Conservation (phyloP, 768 basidiomycete genomes). For the Agaricus bisporus region DNA sequence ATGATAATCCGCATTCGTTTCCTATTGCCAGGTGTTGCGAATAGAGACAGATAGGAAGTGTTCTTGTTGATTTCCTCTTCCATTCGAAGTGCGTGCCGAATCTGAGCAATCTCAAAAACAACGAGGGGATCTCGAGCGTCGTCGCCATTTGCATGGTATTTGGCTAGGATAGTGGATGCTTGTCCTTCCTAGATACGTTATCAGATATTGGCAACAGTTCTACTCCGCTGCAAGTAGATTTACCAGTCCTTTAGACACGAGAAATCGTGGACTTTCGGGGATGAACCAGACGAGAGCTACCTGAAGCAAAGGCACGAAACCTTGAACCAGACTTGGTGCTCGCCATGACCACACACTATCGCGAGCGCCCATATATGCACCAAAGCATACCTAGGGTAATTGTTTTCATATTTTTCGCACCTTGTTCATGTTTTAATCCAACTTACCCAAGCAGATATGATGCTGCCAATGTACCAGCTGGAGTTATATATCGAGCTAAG, state of each 20-base stretch:
- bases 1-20: constrained; percentile 64
- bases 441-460: constrained; percentile 45
- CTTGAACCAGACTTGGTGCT: constrained; percentile 59
- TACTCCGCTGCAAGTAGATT: constrained; percentile 11
- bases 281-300: constrained; percentile 53
- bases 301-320: constrained; percentile 50
- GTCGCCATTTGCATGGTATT: constrained; percentile 62
- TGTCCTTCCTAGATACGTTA: constrained; percentile 37
- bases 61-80: constrained; percentile 49
- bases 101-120: constrained; percentile 56
- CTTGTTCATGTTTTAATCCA: neutral
- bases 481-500: constrained; percentile 65
- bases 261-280: constrained; percentile 64
- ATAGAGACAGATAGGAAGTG: constrained; percentile 46
- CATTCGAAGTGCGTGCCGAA: constrained; percentile 57
- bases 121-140: constrained; percentile 56
- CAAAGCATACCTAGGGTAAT: constrained; percentile 32
- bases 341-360: constrained; percentile 57
- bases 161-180: constrained; percentile 57
- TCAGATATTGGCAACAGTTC: neutral
- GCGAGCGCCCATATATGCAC: constrained; percentile 29
- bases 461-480: constrained; percentile 71
- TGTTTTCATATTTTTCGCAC: neutral
- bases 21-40: constrained; percentile 60
- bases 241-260: constrained; percentile 56